phyloP scores from a whole-genome alignment of 768 basidiomycete genomes.

The Amanita molliuscula region DNA sequence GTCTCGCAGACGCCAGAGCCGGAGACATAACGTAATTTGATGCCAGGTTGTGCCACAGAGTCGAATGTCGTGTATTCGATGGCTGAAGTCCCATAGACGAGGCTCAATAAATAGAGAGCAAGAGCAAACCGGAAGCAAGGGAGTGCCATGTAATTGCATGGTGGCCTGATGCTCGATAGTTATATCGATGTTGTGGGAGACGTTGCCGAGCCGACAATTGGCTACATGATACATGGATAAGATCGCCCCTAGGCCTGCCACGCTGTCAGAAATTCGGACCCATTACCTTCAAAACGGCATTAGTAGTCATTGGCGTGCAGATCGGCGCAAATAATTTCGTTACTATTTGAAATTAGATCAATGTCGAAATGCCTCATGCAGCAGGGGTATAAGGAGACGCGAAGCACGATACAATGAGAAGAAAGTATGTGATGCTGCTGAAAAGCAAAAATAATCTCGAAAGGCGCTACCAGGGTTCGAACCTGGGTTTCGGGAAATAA shows the following conservation, averaged over 20 bases:
- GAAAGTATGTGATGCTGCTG: too few species aligned
- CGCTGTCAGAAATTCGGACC: background rate
- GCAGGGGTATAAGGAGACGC: too few species aligned
- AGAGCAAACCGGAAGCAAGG: background rate
- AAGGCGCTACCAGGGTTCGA: conserved; percentile 9
- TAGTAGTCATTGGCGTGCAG: too few species aligned
- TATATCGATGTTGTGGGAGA: background rate
- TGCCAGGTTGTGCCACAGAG: conserved; percentile 14
- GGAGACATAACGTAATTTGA: conserved; percentile 36
- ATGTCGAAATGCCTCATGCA: too few species aligned
- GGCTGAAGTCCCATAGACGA: background rate
- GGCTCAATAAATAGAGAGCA: background rate
- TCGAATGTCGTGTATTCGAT: conserved; percentile 9
- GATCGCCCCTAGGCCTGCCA: background rate
- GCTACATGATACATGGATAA: background rate
- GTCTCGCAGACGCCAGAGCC: conserved; percentile 61
- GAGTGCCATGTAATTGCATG: background rate
- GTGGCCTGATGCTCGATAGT: background rate
- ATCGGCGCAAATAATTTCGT: too few species aligned
- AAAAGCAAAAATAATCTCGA: too few species aligned
- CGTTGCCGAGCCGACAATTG: background rate
- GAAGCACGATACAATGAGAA: background rate
- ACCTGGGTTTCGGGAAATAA: conserved; percentile 7
- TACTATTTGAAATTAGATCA: too few species aligned
- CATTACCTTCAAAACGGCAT: background rate